These are phyloP conservation scores for Neonectria hederae DNA, from an alignment of 2,329 filamentous ascomycete genomes.

Conservation along the genomic window DNA sequence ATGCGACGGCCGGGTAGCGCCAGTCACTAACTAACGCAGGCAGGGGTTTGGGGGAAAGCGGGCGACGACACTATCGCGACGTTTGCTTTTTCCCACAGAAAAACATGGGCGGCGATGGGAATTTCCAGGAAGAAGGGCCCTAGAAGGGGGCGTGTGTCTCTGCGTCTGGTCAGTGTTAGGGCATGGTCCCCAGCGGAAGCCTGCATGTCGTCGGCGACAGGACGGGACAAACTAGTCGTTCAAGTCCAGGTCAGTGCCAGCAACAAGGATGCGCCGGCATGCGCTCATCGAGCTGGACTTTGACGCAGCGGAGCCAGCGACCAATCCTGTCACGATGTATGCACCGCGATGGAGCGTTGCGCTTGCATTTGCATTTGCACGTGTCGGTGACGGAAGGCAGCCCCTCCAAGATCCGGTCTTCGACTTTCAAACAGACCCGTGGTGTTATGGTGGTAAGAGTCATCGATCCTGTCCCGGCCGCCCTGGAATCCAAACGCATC, in stretches of 20 bases:
- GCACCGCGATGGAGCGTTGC: slow-evolving; percentile 36
- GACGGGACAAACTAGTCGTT: slow-evolving; percentile 5
- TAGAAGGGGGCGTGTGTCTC: slow-evolving; percentile 22
- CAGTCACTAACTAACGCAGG: slow-evolving; percentile 24
- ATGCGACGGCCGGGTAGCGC: slow-evolving; percentile 36
- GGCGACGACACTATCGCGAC: slow-evolving; percentile 12
- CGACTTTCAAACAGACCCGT: slow-evolving; percentile 23
- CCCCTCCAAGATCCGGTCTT: slow-evolving; percentile 13
- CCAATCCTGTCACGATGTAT: slow-evolving; percentile 30
- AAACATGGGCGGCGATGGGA: neutral
- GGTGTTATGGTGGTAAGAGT: slow-evolving; percentile 32
- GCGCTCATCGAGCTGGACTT: slow-evolving; percentile 20
- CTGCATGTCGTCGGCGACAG: slow-evolving; percentile 26
- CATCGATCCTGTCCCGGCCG: slow-evolving; percentile 28
- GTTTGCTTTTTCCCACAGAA: slow-evolving; percentile 39
- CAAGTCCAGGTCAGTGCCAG: slow-evolving; percentile 5
- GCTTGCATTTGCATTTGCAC: slow-evolving; percentile 28
- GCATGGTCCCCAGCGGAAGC: slow-evolving; percentile 35
- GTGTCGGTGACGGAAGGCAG: slow-evolving; percentile 39
- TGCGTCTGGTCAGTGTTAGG: slow-evolving; percentile 33
- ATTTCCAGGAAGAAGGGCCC: slow-evolving; percentile 23
- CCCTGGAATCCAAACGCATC: slow-evolving; percentile 31
- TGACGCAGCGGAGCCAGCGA: slow-evolving; percentile 32
- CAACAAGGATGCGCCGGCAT: slow-evolving; percentile 32
- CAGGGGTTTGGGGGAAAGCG: slow-evolving; percentile 25